Percentiles rank a stretch among this genome's conserved stretches.
Evolutionary conservation across 352 stramenopile species (phyloP).

Genomic region (Phytophthora aleatoria): DNA sequence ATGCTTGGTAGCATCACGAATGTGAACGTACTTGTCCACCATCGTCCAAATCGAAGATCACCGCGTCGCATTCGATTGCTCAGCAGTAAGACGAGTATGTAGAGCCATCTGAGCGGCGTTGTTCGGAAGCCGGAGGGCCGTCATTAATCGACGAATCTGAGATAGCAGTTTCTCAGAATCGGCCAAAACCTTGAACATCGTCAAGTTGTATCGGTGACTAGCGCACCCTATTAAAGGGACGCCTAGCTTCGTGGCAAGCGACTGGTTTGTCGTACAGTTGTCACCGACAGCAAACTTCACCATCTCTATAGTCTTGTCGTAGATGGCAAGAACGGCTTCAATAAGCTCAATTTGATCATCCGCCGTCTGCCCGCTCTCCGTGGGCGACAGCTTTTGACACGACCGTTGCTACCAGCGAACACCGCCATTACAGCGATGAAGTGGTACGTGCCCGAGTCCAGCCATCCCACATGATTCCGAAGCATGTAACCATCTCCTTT

Average conservation of each 20-base stretch:
- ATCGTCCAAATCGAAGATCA: no score
- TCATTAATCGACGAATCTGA: no score
- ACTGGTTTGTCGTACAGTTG: neutral
- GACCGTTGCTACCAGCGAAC: neutral
- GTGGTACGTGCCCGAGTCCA: neutral
- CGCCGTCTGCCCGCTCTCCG: neutral
- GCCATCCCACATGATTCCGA: conserved; percentile 1
- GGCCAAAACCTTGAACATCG: no score
- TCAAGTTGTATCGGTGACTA: no score
- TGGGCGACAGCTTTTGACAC: neutral
- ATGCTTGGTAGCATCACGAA: no score
- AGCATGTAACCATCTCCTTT: neutral
- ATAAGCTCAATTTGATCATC: neutral
- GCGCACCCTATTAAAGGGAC: neutral
- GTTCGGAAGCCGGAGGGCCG: no score
- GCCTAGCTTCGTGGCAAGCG: neutral
- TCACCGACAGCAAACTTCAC: neutral
- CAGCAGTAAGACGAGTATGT: no score
- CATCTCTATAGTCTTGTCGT: neutral
- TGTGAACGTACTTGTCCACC: no score
- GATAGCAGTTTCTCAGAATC: no score
- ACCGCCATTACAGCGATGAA: neutral
- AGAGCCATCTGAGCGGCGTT: no score
- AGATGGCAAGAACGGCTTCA: neutral
- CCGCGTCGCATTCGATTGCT: no score